A percentile compares a stretch with the other conserved stretches of the same genome.
These are phyloP conservation scores for Solanum lycopersicoides DNA, from an alignment of 257 asterid species.

Conservation along the genomic window DNA sequence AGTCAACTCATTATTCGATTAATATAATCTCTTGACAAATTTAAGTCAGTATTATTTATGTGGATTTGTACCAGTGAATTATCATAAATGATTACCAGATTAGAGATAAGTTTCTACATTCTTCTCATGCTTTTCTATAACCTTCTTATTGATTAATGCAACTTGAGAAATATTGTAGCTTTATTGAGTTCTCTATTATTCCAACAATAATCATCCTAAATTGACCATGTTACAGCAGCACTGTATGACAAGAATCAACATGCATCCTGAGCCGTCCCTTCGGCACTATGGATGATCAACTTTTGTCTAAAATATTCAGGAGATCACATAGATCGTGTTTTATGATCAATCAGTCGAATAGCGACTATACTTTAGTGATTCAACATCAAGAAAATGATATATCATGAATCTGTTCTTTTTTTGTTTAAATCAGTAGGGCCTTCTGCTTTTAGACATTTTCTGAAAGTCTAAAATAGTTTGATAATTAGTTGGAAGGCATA, in stretches of 20 bases:
- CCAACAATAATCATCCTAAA: background rate
- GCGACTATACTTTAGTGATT: background rate
- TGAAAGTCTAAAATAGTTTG: background rate
- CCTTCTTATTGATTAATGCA: background rate
- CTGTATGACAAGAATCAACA: background rate
- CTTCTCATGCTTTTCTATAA: background rate
- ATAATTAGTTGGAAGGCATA: background rate
- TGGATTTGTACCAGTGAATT: background rate
- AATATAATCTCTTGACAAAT: background rate
- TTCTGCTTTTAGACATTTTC: background rate
- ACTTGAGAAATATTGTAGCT: background rate
- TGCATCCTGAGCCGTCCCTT: background rate
- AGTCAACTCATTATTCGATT: background rate
- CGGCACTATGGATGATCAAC: background rate
- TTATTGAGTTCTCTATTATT: background rate
- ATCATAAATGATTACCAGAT: background rate
- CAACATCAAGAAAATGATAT: background rate
- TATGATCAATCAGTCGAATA: background rate
- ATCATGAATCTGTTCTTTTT: background rate
- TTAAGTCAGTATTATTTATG: background rate
- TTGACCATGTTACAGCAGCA: background rate
- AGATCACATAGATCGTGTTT: background rate
- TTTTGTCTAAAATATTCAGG: background rate
- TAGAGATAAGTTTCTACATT: background rate
- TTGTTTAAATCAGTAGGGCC: background rate